phyloP scores from a whole-genome alignment of 2,329 filamentous ascomycete species.

The Magnaporthales sp. region DNA sequence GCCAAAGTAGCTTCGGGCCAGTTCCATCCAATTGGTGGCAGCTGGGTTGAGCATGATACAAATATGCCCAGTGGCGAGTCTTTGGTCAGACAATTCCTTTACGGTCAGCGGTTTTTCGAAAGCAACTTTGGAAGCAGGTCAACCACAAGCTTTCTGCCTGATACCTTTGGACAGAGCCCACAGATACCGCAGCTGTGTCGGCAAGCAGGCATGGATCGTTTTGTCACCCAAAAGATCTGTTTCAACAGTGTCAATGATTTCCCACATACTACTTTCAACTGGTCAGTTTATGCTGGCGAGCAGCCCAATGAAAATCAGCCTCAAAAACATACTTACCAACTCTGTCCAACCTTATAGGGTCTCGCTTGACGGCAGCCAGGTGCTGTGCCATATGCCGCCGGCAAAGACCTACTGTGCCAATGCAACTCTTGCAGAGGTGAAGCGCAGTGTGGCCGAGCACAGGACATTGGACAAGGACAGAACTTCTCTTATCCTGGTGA shows the following conservation, averaged over 20 bases:
- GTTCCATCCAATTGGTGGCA: conserved; percentile 60
- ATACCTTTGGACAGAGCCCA: conserved; percentile 61
- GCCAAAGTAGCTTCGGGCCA: conserved; percentile 55
- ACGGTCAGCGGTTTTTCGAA: conserved; percentile 60
- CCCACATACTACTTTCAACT: conserved; percentile 63
- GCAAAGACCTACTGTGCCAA: conserved; percentile 55
- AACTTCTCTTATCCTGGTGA: conserved; percentile 41
- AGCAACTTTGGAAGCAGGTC: conserved; percentile 55
- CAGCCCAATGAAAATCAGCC: neutral
- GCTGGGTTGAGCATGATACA: conserved; percentile 64
- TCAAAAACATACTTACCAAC: no score
- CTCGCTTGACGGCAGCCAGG: conserved; percentile 57
- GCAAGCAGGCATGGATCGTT: conserved; percentile 57
- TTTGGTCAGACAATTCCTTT: conserved; percentile 56
- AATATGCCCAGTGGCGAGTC: conserved; percentile 62
- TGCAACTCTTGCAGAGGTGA: conserved; percentile 58
- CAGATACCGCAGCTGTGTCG: conserved; percentile 60
- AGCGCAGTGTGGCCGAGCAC: conserved; percentile 54
- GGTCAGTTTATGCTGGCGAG: conserved; percentile 22
- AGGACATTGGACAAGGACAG: conserved; percentile 60
- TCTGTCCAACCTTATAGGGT: conserved; percentile 23
- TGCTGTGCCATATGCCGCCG: conserved; percentile 61
- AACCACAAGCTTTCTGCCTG: conserved; percentile 60
- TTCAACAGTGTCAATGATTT: conserved; percentile 71
- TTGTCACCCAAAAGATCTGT: conserved; percentile 62